Evolutionary conservation across 1,284 basidiomycete species (phyloP), one percentile per base, ranked within the genome.

Genomic region (Peniophora sp.): DNA sequence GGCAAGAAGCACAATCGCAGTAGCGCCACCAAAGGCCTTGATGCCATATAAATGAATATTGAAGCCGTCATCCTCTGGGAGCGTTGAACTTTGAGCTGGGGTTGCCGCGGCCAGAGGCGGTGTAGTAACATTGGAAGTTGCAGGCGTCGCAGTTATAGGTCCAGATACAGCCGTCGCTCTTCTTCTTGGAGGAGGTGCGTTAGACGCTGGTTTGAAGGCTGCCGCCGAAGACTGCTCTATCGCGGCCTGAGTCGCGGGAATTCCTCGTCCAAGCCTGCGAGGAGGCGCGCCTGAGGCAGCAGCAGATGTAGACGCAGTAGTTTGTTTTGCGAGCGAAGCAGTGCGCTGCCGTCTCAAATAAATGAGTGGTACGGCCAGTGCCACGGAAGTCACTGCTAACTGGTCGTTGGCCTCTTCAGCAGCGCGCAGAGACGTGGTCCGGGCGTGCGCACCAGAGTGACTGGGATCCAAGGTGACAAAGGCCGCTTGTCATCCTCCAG

Each of bases 1-100:
- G 12, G 63, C 63, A 1, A 59, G 56, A 6, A 62, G 47, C 38
- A 77, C 72, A 23, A 70, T 49, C n/a, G 66, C 48, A 0, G 75
- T 78, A 8, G 76, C 75, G 34, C 74, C 62, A 22, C 68, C 57
- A 24, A 77, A 73, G 0, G 76, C 76, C 51, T 71, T 73, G n/a
- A 72, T 52, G 3, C 68, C 63, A 52, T 71, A 67, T 2, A 78
- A 55, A 0, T 70, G 65, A 0, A 59, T 66, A 32, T 74, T 73
- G 62, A 77, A 73, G 2, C 6, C 2, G 45, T 65, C 38, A 12
- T 32, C 27, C 27, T 32, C 6, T 32, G 38, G 38, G 5, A 41
- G 38, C 38, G 38, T 17, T 16, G 38, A 32, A 12, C 27, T 41
- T 16, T 6, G 16, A 20, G 38, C 16, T 5, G 38, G 5, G 8